phyloP scores from a whole-genome alignment of 176 grass and related monocot species.

The Raddia distichophylla region DNA sequence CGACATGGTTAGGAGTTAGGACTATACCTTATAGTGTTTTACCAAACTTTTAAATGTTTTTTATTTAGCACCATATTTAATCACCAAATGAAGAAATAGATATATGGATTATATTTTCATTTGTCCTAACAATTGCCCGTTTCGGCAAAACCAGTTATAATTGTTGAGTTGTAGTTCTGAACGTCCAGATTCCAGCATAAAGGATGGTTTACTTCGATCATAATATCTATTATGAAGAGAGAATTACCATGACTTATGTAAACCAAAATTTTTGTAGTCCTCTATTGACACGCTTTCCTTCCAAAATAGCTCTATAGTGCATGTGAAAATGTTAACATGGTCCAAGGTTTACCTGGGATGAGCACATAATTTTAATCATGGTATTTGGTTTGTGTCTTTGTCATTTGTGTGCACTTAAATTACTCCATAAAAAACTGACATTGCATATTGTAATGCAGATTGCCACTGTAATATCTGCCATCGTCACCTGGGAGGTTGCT shows the following conservation, averaged over 20 bases:
- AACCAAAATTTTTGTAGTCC: neutral
- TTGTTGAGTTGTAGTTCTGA: neutral
- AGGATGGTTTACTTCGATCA: neutral
- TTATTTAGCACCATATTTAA: neutral
- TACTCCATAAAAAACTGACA: conserved; percentile 1
- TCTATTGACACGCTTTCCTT: neutral
- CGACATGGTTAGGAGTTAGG: neutral
- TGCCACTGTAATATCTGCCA: conserved; percentile 48
- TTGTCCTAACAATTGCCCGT: neutral
- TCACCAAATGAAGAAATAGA: neutral
- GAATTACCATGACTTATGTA: neutral
- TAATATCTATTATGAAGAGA: neutral
- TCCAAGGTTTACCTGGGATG: neutral
- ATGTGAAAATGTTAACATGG: neutral
- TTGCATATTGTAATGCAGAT: conserved; percentile 36
- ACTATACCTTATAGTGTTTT: neutral
- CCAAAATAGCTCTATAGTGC: neutral
- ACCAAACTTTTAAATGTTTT: neutral
- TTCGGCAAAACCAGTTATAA: neutral
- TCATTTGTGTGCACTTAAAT: neutral
- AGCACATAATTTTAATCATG: too few relatives aligned
- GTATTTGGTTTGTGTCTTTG: neutral
- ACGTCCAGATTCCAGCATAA: neutral
- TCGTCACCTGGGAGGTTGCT: conserved; percentile 36
- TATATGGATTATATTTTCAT: neutral